Base-by-base conservation (phyloP, 192 early-diverging fungal genomes). In the Gryganskiella cystojenkinii region DNA sequence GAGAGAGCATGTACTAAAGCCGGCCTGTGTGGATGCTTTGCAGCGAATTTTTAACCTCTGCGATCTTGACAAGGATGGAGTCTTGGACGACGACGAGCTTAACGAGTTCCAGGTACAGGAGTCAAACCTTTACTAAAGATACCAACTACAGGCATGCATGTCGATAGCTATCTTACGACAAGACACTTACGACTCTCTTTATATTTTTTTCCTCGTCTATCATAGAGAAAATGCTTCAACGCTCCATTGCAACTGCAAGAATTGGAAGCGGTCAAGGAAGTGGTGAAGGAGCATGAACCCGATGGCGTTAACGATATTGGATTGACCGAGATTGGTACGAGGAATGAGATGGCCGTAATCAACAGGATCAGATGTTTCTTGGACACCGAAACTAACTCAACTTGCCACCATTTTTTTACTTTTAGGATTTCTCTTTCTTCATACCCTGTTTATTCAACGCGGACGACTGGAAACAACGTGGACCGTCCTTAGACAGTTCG, bases 391-490 rank as follows among this genome's bases (percentile, higher is more conserved):
- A 8, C 20, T 24, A 15, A 20, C 8, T 14, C 54, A 13, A 37
- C 17, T 24, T 20, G 3, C 17, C 20, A 55, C 15, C 17, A 17
- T 17, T 55, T 30, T n/a, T 28, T 45, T 62, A 11, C 34, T 33
- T 22, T 24, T 45, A 86, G 90, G 98, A 13, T 99, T 99, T 75
- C 71, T 97, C 43, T 98, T 94, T 71, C 83, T 99, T 43, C 96
- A 99, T 72, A 93, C 93, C 56, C 88, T 97, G 27, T 99, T 98
- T 79, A 97, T 99, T 54, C 96, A 98, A 86, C 87, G 95, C 7
- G 98, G 98, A 15, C 90, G 97, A 17, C 84, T 98, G 20, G 98
- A 99, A 72, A 99, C 98, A 6, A 98, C 98, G 24, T 99, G 98
- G 98, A 95, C 95, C 44, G 97, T 99, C 2, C 72, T 99, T 55